Percentiles rank a stretch among this genome's conserved stretches.
Conservation (phyloP, 495 filamentous ascomycete species). For the Massariosphaeria phaeospora region DNA sequence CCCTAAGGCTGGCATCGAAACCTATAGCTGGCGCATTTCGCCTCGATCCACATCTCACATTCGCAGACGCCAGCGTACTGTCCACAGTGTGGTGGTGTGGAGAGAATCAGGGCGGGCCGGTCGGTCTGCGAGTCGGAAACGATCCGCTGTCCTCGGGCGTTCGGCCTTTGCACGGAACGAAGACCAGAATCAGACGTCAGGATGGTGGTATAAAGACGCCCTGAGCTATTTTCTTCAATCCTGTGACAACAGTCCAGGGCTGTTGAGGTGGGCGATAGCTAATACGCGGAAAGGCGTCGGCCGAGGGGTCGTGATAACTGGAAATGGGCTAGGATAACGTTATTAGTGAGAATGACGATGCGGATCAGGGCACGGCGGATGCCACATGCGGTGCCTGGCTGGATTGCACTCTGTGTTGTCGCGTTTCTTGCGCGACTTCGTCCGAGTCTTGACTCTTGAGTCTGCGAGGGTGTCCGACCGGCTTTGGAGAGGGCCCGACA, state of each 20-base stretch:
- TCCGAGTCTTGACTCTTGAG: constrained; percentile 8
- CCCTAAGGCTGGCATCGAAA: background rate
- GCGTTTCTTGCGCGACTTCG: constrained; percentile 7
- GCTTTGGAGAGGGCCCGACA: constrained; percentile 18
- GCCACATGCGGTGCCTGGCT: background rate
- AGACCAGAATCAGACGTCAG: background rate
- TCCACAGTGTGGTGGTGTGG: no score
- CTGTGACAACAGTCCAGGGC: background rate
- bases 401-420: background rate
- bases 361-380: background rate
- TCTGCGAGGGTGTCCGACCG: constrained; percentile 1
- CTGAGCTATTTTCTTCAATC: constrained; percentile 26
- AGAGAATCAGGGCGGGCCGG: no score
- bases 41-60: no score
- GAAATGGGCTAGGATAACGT: constrained; percentile 16
- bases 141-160: constrained; percentile 1
- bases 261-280: constrained; percentile 1
- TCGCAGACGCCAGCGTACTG: no score
- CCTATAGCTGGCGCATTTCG: no score
- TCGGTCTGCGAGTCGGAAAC: background rate
- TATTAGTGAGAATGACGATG: constrained; percentile 21
- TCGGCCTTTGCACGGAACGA: constrained; percentile 2
- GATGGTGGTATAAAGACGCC: background rate
- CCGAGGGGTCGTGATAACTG: constrained; percentile 17
- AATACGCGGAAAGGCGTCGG: constrained; percentile 10